Conservation (phyloP, 2,329 filamentous ascomycete genomes). For the Chaetomium olivaceum region DNA sequence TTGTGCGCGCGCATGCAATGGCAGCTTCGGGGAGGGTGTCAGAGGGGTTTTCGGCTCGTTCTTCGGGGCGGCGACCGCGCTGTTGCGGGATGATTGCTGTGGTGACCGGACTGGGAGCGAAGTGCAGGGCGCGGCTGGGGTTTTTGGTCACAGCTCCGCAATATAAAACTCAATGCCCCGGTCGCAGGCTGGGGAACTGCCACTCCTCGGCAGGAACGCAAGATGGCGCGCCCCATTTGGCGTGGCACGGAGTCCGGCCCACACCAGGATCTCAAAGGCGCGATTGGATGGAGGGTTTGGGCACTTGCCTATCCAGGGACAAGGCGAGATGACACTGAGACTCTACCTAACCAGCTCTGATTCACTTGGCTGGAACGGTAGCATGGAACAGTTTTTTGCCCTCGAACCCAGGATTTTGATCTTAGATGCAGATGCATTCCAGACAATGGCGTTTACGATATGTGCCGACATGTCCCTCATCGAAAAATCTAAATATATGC, state of each 20-base stretch:
- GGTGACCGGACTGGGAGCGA: slow-evolving; percentile 22
- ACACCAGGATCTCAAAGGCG: slow-evolving; percentile 13
- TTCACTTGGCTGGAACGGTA: slow-evolving; percentile 12
- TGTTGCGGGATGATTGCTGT: slow-evolving; percentile 27
- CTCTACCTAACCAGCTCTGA: slow-evolving; percentile 20
- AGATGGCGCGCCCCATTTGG: slow-evolving; percentile 26
- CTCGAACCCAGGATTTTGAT: background rate
- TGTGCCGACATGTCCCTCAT: background rate
- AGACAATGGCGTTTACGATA: background rate
- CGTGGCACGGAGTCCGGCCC: slow-evolving; percentile 28
- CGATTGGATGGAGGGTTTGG: slow-evolving; percentile 25
- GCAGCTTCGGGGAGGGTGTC: background rate
- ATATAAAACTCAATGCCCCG: slow-evolving; percentile 36
- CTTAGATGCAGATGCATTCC: background rate
- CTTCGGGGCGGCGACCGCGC: slow-evolving; percentile 11
- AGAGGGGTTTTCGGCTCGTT: slow-evolving; percentile 5
- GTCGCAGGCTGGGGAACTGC: slow-evolving; percentile 22
- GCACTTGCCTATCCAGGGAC: slow-evolving; percentile 27
- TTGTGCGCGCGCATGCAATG: background rate
- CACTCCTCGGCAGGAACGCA: slow-evolving; percentile 32
- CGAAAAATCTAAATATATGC: slow-evolving; percentile 3
- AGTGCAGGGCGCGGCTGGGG: slow-evolving; percentile 19
- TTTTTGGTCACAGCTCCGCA: slow-evolving; percentile 31
- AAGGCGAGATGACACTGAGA: slow-evolving; percentile 32
- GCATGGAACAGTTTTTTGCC: slow-evolving; percentile 4